Conservation (phyloP, 2,329 filamentous ascomycete genomes). For the Neonectria magnoliae region DNA sequence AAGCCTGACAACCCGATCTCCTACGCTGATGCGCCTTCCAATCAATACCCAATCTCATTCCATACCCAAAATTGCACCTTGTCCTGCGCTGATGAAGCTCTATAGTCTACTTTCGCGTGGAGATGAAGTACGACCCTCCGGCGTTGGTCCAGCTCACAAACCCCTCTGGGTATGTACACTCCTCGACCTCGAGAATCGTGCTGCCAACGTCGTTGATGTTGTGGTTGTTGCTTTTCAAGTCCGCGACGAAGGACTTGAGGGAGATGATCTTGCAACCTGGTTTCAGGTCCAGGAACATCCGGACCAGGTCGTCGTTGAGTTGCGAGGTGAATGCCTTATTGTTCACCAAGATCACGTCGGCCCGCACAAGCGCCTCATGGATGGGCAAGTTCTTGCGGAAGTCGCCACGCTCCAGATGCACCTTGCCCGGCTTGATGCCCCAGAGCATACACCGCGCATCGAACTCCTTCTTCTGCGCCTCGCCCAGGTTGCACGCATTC, state of each 20-base stretch:
- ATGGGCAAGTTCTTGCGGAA: slow-evolving; percentile 81
- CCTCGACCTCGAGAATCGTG: slow-evolving; percentile 81
- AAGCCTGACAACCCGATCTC: slow-evolving; percentile 40
- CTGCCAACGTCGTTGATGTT: slow-evolving; percentile 83
- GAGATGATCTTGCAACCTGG: slow-evolving; percentile 90
- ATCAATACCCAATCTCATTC: slow-evolving; percentile 33
- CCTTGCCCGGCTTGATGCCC: slow-evolving; percentile 83
- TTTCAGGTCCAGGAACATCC: slow-evolving; percentile 94
- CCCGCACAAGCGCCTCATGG: slow-evolving; percentile 77
- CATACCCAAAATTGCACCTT: slow-evolving; percentile 27
- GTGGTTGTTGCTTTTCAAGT: slow-evolving; percentile 77
- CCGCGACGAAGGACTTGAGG: slow-evolving; percentile 88
- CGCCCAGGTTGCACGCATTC: slow-evolving; percentile 84
- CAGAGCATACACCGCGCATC: slow-evolving; percentile 85
- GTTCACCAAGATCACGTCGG: slow-evolving; percentile 97
- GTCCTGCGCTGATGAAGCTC: slow-evolving; percentile 45
- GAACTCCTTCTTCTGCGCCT: slow-evolving; percentile 85
- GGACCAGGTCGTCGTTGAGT: slow-evolving; percentile 84
- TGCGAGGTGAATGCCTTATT: slow-evolving; percentile 94
- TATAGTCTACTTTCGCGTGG: slow-evolving; percentile 72
- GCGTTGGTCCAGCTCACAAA: slow-evolving; percentile 95
- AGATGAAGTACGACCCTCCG: slow-evolving; percentile 87
- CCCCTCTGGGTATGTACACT: slow-evolving; percentile 67
- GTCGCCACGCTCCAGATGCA: slow-evolving; percentile 84
- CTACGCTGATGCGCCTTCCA: slow-evolving; percentile 32